Evolutionary conservation across 441 rosid genomes (phyloP).

Genomic region (Bocquillonia castaneifolia): DNA sequence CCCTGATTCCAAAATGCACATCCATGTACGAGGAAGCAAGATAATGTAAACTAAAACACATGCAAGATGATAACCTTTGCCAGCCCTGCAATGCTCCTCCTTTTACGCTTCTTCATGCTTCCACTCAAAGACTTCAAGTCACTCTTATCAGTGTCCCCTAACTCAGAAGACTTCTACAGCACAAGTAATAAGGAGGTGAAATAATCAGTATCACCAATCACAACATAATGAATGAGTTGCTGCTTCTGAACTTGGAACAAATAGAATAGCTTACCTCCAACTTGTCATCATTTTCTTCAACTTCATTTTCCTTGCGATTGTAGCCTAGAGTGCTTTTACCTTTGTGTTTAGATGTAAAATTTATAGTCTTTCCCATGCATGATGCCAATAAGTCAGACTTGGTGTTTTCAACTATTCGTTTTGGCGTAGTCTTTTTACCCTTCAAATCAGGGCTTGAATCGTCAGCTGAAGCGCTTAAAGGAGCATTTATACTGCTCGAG

Average conservation of each 20-base stretch:
- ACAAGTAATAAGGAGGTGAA: slow-evolving; percentile 7
- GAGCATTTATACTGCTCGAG: slow-evolving; percentile 34
- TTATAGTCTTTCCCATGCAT: slow-evolving; percentile 39
- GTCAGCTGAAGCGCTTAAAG: slow-evolving; percentile 33
- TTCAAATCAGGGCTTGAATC: slow-evolving; percentile 40
- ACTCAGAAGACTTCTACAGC: slow-evolving; percentile 33
- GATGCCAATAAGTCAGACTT: slow-evolving; percentile 42
- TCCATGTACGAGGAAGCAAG: slow-evolving; percentile 8
- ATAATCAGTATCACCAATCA: slow-evolving; percentile 1
- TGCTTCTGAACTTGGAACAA: slow-evolving; percentile 11
- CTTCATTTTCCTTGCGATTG: slow-evolving; percentile 40
- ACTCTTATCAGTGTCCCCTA: slow-evolving; percentile 37
- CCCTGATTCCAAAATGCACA: neutral
- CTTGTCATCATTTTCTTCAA: slow-evolving; percentile 44
- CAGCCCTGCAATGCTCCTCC: slow-evolving; percentile 65
- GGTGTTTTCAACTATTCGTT: slow-evolving; percentile 28
- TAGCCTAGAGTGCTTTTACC: slow-evolving; percentile 41
- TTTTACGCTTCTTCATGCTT: slow-evolving; percentile 70
- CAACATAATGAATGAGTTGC: neutral
- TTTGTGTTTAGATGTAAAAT: slow-evolving; percentile 35
- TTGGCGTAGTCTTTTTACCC: slow-evolving; percentile 32
- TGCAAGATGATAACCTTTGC: slow-evolving; percentile 51
- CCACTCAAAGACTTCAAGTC: slow-evolving; percentile 50
- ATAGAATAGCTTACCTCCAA: slow-evolving; percentile 42
- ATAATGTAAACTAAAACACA: neutral